phyloP scores from a whole-genome alignment of 345 rosid genomes.

The Luvunga scandens region DNA sequence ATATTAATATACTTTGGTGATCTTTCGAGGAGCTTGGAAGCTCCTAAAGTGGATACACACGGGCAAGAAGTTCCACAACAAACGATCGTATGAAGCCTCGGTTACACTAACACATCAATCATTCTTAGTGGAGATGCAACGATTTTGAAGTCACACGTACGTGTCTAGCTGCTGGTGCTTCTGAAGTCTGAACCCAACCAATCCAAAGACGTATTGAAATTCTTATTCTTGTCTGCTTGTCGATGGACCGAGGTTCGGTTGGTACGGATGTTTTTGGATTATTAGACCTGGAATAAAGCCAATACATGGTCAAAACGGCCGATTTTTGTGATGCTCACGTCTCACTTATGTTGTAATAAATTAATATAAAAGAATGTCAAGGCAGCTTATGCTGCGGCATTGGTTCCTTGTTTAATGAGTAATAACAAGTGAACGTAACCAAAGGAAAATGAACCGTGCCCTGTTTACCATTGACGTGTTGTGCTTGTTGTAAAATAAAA shows the following conservation, averaged over 20 bases:
- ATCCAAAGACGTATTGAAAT: not conserved
- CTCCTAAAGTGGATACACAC: no score
- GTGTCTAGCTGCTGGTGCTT: not conserved
- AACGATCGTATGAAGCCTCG: no score
- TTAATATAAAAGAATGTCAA: not conserved
- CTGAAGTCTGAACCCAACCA: not conserved
- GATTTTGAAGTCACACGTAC: no score
- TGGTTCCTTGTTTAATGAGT: constrained; percentile 20
- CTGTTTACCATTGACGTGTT: no score
- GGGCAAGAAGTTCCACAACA: no score
- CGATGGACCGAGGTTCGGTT: not conserved
- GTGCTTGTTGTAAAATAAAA: no score
- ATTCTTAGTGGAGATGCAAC: not conserved
- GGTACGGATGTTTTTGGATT: not conserved
- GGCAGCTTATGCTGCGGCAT: not conserved
- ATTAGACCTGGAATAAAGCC: not conserved
- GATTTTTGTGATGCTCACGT: not conserved
- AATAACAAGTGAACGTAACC: not conserved
- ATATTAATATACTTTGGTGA: no score
- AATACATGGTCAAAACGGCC: not conserved
- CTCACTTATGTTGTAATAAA: not conserved
- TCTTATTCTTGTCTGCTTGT: not conserved
- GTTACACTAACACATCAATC: no score
- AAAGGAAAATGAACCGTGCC: not conserved
- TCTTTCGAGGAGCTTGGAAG: no score